phyloP scores from a whole-genome alignment of 1,284 basidiomycete genomes.

The Austroboletus rostrupii region DNA sequence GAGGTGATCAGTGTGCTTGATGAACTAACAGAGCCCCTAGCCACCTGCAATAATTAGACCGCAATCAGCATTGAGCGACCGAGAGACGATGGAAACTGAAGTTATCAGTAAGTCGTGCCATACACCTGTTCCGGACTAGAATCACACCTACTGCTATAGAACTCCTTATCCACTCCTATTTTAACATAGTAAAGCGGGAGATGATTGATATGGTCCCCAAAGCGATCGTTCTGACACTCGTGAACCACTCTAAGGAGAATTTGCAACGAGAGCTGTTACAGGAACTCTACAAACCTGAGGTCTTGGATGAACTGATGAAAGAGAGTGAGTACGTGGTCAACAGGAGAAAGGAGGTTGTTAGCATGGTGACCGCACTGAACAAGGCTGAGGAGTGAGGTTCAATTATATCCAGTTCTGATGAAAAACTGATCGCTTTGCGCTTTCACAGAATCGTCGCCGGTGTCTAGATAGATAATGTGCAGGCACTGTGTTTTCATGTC shows the following conservation, averaged over 20 bases:
- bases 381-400: constrained; percentile 83
- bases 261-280: constrained; percentile 86
- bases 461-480: constrained; percentile 23
- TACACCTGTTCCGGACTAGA: neutral
- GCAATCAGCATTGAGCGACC: constrained; percentile 88
- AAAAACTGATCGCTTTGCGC: constrained; percentile 8
- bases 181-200: constrained; percentile 96
- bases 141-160: constrained; percentile 44
- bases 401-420: neutral
- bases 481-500: constrained; percentile 5
- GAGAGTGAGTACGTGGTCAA: constrained; percentile 84
- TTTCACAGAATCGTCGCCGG: constrained; percentile 29
- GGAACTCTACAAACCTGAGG: constrained; percentile 89
- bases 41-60: constrained; percentile 92
- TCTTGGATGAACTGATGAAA: constrained; percentile 88
- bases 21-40: constrained; percentile 21
- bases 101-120: constrained; percentile 85
- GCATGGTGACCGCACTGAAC: constrained; percentile 86
- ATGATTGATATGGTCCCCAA: constrained; percentile 99
- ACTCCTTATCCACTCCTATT: constrained; percentile 89
- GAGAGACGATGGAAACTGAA: constrained; percentile 98
- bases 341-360: constrained; percentile 84
- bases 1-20: neutral
- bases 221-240: constrained; percentile 92
- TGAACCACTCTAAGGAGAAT: constrained; percentile 90